phyloP scores from a whole-genome alignment of 768 basidiomycete species.

The Strobilomyces confusus region DNA sequence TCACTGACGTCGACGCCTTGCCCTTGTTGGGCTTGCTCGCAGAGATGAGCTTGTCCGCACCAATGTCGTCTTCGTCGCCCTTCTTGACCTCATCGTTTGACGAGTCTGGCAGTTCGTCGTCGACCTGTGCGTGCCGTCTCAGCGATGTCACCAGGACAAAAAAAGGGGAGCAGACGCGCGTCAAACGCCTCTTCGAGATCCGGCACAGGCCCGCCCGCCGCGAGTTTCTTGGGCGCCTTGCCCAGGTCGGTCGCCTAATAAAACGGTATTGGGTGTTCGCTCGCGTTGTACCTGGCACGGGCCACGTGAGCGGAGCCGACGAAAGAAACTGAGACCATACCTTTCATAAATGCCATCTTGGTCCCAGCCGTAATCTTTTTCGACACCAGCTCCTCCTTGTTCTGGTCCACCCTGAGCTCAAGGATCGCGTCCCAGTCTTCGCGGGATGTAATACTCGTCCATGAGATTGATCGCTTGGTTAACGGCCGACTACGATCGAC shows the following conservation, averaged over 20 bases:
- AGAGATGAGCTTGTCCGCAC: slow-evolving; percentile 59
- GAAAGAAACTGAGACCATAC: slow-evolving; percentile 40
- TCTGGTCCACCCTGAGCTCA: slow-evolving; percentile 84
- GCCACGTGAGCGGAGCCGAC: not conserved
- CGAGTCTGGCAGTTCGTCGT: slow-evolving; percentile 41
- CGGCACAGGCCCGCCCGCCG: slow-evolving; percentile 67
- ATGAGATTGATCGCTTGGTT: slow-evolving; percentile 80
- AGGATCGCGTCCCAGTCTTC: slow-evolving; percentile 98
- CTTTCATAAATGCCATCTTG: slow-evolving; percentile 84
- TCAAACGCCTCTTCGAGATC: slow-evolving; percentile 93
- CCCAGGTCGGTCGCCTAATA: slow-evolving; percentile 82
- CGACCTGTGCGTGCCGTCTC: slow-evolving; percentile 32
- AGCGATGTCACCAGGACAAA: not conserved
- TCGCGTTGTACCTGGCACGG: slow-evolving; percentile 72
- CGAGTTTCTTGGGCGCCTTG: slow-evolving; percentile 76
- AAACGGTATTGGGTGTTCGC: slow-evolving; percentile 93
- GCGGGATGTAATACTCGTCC: slow-evolving; percentile 92
- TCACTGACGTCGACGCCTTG: not conserved
- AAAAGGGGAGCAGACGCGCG: slow-evolving; percentile 38
- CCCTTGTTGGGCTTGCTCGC: slow-evolving; percentile 39
- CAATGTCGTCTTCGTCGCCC: slow-evolving; percentile 37
- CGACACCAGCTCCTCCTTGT: slow-evolving; percentile 66
- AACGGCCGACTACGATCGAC: slow-evolving; percentile 42
- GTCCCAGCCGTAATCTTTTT: slow-evolving; percentile 82
- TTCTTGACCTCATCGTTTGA: slow-evolving; percentile 47